These are phyloP conservation scores for Heterobasidion annosum DNA, from an alignment of 1,284 basidiomycete species.

Conservation along the genomic window DNA sequence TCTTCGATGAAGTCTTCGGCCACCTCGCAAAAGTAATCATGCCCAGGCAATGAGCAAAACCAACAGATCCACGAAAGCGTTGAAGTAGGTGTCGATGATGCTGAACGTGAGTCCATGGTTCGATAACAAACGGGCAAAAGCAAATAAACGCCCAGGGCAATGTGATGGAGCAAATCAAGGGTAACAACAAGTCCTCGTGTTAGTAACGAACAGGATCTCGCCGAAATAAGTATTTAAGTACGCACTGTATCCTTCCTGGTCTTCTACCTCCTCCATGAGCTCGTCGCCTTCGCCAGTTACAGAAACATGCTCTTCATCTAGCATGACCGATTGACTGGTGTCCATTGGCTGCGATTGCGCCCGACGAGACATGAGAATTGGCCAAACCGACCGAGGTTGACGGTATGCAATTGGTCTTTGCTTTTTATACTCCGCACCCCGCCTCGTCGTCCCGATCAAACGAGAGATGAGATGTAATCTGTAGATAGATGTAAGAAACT, in stretches of 20 bases:
- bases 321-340: slow-evolving; percentile 35
- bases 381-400: slow-evolving; percentile 14
- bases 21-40: slow-evolving; percentile 98
- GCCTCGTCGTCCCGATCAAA: background rate
- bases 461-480: too few relatives aligned
- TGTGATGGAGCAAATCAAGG: slow-evolving; percentile 1
- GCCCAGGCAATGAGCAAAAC: slow-evolving; percentile 97
- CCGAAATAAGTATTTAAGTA: slow-evolving; percentile 12
- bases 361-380: slow-evolving; percentile 37
- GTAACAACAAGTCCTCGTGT: slow-evolving; percentile 2
- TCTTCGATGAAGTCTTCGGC: slow-evolving; percentile 99
- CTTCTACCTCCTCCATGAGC: slow-evolving; percentile 60
- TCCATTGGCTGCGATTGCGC: slow-evolving; percentile 25
- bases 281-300: slow-evolving; percentile 52
- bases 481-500: too few relatives aligned
- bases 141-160: background rate
- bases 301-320: slow-evolving; percentile 43
- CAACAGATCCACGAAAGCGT: slow-evolving; percentile 95
- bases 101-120: slow-evolving; percentile 25
- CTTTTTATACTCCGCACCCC: slow-evolving; percentile 1
- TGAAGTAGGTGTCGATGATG: slow-evolving; percentile 78
- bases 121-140: background rate
- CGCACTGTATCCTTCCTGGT: slow-evolving; percentile 66
- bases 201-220: background rate
- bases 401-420: background rate